Base-by-base conservation (phyloP, 345 rosid genomes). In the Passiflora organensis region DNA sequence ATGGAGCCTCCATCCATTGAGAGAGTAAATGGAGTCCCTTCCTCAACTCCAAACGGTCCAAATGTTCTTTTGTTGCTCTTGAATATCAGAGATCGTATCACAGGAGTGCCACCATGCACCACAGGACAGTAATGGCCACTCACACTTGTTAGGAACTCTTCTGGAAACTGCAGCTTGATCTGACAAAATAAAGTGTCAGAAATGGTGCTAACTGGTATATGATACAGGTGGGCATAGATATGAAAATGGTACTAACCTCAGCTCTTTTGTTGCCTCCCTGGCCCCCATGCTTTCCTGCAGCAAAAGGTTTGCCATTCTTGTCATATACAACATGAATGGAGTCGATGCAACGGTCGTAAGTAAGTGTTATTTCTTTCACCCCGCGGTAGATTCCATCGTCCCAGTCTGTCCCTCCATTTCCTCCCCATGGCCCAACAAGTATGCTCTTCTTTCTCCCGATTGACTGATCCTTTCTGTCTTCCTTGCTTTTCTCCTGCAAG, bases 381-480 rank as follows among this genome's bases (percentile, higher is more conserved):
- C 95, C 90, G 59, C 72, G 34, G 64, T 81, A 66, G 34, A 60
- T 62, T 34, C 93, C 95, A 44, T 90, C 94, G 28, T 90, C 87
- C 94, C 95, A 86, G 57, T 23, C 48, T 9, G 48, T 44, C 46
- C 95, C 97, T 25, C 87, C 97, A 44, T 78, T 72, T 62, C 94
- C 96, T 65, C 96, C 96, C 94, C 96, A 83, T 15, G 86, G 83
- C 56, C 91, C 95, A 5, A 79, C 76, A 18, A 71, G 56, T 43
- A 75, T 60, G 49, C 64, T 65, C 64, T 46, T 77, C 58, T 64
- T 75, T 42, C 56, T 69, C 22, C 53, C 59, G 6, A 52, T 56
- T n/a, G 55, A 18, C 25, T 52, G 63, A 32, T 67, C 68, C 39
- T 65, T 65, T 18, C 60, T 43, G 12, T 44, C 57, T 56, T 44